These are phyloP conservation scores for Penicillium herquei DNA, from an alignment of 495 filamentous ascomycete genomes.

Conservation along the genomic window DNA sequence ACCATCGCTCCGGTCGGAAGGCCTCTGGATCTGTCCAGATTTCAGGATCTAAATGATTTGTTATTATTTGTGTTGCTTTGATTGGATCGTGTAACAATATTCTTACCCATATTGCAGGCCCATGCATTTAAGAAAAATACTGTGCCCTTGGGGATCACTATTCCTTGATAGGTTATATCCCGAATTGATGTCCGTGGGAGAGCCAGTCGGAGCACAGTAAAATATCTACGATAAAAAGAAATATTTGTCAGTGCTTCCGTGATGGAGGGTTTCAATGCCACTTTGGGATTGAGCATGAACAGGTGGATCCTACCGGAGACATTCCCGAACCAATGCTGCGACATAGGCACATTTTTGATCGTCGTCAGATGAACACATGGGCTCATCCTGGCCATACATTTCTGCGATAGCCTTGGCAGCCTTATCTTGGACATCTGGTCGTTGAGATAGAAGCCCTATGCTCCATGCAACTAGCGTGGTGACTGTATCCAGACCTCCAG, in stretches of 20 bases:
- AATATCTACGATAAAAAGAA: conserved; percentile 37
- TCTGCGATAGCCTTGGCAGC: conserved; percentile 54
- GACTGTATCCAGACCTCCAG: conserved; percentile 62
- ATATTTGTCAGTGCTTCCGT: not conserved
- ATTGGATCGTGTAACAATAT: conserved; percentile 7
- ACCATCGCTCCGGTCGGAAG: conserved; percentile 61
- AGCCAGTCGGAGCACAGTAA: conserved; percentile 58
- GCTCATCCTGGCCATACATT: conserved; percentile 51
- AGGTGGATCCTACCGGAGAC: conserved; percentile 42
- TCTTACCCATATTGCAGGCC: conserved; percentile 61
- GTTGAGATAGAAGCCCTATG: conserved; percentile 54
- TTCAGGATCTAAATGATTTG: conserved; percentile 44
- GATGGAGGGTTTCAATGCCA: not conserved
- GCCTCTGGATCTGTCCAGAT: conserved; percentile 57
- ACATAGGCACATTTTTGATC: conserved; percentile 63
- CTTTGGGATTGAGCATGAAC: not conserved
- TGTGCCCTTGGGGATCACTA: conserved; percentile 56
- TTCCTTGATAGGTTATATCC: conserved; percentile 57
- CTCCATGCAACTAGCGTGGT: conserved; percentile 64
- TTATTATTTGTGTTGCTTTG: not conserved
- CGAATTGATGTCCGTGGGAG: conserved; percentile 59
- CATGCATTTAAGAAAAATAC: conserved; percentile 65
- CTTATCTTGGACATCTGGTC: conserved; percentile 59
- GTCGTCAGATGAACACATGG: conserved; percentile 56
- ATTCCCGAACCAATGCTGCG: conserved; percentile 57